Conservation (phyloP, 192 early-diverging fungal genomes). For the Podila verticillata region DNA sequence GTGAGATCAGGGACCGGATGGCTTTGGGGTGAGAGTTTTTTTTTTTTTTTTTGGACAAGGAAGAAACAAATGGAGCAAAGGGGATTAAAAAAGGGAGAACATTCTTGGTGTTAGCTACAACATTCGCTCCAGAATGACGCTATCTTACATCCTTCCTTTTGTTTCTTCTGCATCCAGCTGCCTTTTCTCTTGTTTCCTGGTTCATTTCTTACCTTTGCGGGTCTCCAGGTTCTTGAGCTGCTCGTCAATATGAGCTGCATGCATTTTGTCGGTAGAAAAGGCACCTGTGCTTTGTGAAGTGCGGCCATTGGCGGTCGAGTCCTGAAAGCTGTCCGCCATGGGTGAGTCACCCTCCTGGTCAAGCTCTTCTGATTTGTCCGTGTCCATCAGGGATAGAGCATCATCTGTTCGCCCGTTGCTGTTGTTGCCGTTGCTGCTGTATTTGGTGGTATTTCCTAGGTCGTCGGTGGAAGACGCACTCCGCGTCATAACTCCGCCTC, state of each 20-base stretch:
- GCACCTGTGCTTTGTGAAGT: conserved; percentile 9
- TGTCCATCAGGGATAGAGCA: conserved; percentile 14
- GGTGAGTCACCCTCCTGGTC: conserved; percentile 51
- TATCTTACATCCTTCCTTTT: not conserved
- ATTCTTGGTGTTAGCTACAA: not conserved
- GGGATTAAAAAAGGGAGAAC: not conserved
- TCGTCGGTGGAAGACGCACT: conserved; percentile 14
- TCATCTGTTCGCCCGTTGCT: conserved; percentile 15
- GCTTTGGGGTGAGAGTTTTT: conserved; percentile 6
- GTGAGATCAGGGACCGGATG: conserved; percentile 58
- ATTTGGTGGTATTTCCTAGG: not conserved
- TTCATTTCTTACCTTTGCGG: conserved; percentile 33
- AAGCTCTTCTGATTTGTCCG: conserved; percentile 20
- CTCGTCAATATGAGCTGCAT: conserved; percentile 41
- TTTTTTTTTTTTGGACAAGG: not conserved
- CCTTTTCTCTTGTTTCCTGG: not conserved
- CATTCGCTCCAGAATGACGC: too few relatives aligned
- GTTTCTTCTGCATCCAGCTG: too few relatives aligned
- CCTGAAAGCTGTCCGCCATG: conserved; percentile 35
- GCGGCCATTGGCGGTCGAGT: not conserved
- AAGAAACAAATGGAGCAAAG: not conserved
- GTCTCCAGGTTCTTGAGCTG: conserved; percentile 51
- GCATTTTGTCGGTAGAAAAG: conserved; percentile 32
- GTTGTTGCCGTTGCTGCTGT: not conserved
- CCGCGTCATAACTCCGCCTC: conserved; percentile 33